These are phyloP conservation scores for Exophiala dermatitidis DNA, from an alignment of 2,329 filamentous ascomycete species.

Conservation along the genomic window DNA sequence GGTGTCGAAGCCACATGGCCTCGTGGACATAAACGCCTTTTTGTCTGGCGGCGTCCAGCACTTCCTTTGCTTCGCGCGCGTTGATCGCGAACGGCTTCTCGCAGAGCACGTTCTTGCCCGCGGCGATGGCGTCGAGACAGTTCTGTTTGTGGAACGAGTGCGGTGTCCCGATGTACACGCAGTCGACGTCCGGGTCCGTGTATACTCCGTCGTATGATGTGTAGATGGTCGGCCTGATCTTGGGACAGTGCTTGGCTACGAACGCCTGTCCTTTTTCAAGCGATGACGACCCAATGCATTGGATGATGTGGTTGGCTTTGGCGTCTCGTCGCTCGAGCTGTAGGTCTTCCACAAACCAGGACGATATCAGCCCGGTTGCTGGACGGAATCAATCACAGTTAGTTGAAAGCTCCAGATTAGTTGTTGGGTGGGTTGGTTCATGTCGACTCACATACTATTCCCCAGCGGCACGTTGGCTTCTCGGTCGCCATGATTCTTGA, in stretches of 20 bases:
- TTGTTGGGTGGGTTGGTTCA: not conserved
- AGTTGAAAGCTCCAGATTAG: not conserved
- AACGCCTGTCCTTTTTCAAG: constrained; percentile 37
- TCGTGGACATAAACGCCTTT: constrained; percentile 76
- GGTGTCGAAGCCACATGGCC: constrained; percentile 68
- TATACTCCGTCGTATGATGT: not conserved
- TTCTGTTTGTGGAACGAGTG: constrained; percentile 93
- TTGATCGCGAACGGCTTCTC: constrained; percentile 88
- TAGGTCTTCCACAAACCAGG: constrained; percentile 42
- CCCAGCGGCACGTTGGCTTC: constrained; percentile 18
- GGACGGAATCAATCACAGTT: not conserved
- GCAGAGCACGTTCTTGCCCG: constrained; percentile 80
- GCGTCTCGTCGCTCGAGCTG: constrained; percentile 33
- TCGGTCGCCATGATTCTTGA: constrained; percentile 6
- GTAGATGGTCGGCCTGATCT: not conserved
- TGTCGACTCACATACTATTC: constrained; percentile 18
- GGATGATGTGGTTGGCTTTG: constrained; percentile 38
- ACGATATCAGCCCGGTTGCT: constrained; percentile 41
- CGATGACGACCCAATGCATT: constrained; percentile 40
- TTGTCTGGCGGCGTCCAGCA: constrained; percentile 64
- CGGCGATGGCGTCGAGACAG: constrained; percentile 69
- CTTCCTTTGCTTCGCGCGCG: constrained; percentile 63
- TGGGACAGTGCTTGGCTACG: constrained; percentile 29
- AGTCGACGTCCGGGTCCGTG: not conserved
- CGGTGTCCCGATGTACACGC: not conserved